phyloP scores from a whole-genome alignment of 768 basidiomycete genomes.

The Tricholomella constricta region DNA sequence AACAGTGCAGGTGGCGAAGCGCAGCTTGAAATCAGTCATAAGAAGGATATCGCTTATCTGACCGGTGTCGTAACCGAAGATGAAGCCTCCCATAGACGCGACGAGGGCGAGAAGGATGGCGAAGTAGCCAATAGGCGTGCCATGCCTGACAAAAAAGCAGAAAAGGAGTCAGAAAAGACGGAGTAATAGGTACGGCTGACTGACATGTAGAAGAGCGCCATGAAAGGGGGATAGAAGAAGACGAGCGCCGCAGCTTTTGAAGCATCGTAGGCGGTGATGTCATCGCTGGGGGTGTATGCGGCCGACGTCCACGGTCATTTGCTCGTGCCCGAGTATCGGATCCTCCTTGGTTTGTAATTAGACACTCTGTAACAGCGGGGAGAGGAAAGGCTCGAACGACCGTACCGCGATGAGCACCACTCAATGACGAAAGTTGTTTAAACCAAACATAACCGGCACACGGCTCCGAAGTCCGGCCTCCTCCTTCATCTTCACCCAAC shows the following conservation, averaged over 20 bases:
- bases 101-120: constrained; percentile 68
- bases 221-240: neutral
- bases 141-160: constrained; percentile 39
- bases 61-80: constrained; percentile 72
- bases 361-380: too few species aligned
- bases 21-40: constrained; percentile 67
- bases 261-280: too few species aligned
- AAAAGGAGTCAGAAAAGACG: neutral
- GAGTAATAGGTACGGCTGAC: neutral
- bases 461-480: neutral
- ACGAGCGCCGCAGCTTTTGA: too few species aligned
- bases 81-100: constrained; percentile 73
- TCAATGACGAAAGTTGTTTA: too few species aligned
- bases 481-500: neutral
- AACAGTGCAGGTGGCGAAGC: constrained; percentile 57
- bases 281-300: too few species aligned
- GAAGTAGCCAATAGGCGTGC: constrained; percentile 61
- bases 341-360: too few species aligned
- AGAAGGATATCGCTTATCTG: constrained; percentile 78
- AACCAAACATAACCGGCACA: too few species aligned
- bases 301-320: too few species aligned
- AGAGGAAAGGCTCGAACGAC: too few species aligned
- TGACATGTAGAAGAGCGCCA: constrained; percentile 23
- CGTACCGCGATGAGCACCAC: too few species aligned
- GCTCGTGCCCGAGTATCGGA: too few species aligned